phyloP scores from a whole-genome alignment of 371 early-diverging fungal species.

The Choanephora cucurbitarum region DNA sequence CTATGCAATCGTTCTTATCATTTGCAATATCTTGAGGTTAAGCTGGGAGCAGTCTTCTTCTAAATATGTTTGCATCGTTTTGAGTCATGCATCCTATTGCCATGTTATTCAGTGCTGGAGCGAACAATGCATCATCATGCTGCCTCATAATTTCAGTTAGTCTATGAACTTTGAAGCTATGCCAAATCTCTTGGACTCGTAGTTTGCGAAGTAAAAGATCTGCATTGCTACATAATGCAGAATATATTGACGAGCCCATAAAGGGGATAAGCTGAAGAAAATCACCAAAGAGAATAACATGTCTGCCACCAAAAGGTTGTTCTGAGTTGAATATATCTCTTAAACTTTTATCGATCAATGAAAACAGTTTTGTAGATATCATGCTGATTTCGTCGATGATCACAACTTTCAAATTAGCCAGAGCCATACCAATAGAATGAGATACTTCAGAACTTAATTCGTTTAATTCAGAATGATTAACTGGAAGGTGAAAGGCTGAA shows the following conservation, averaged over 20 bases:
- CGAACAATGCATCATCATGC: conserved; percentile 10
- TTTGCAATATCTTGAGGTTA: background rate
- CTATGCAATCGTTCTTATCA: background rate
- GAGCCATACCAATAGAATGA: background rate
- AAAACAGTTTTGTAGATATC: background rate
- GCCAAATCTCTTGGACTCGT: background rate
- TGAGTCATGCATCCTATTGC: conserved; percentile 4
- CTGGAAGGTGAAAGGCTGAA: background rate
- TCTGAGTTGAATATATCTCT: background rate
- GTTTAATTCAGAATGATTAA: background rate
- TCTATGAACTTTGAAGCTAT: conserved; percentile 3
- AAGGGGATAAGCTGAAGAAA: conserved; percentile 14
- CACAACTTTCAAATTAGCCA: conserved; percentile 1
- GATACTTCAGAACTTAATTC: background rate
- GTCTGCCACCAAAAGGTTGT: conserved; percentile 3
- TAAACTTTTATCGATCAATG: background rate
- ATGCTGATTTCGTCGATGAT: conserved; percentile 6
- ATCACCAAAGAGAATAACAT: conserved; percentile 15
- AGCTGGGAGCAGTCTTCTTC: conserved; percentile 1
- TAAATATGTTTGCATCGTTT: background rate
- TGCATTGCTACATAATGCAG: background rate
- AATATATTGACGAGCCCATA: background rate
- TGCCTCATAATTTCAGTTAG: conserved; percentile 14
- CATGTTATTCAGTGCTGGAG: conserved; percentile 13
- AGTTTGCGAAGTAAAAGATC: background rate